A percentile compares a stretch with the other conserved stretches of the same genome.
These are phyloP conservation scores for Thelonectria discophora DNA, from an alignment of 2,329 filamentous ascomycete genomes.

Conservation along the genomic window DNA sequence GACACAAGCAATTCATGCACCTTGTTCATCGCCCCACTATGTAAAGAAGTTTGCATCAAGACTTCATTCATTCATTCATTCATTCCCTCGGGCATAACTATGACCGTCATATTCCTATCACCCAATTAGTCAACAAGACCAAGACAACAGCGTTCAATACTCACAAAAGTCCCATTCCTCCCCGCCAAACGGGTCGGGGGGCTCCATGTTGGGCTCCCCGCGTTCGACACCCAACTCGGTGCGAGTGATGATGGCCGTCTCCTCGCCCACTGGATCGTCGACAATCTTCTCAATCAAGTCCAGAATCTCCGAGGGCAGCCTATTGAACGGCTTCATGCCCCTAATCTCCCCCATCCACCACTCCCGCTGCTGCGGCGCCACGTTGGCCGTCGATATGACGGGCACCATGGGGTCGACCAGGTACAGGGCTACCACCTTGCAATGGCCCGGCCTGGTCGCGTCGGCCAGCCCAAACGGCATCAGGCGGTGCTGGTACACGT, in stretches of 20 bases:
- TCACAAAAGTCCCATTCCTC: no score
- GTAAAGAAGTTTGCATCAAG: no score
- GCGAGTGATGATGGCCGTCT: conserved; percentile 33
- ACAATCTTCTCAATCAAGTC: conserved; percentile 31
- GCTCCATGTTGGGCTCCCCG: background rate
- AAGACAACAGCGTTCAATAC: no score
- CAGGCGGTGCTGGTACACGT: conserved; percentile 61
- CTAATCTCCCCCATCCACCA: conserved; percentile 46
- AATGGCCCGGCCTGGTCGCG: conserved; percentile 60
- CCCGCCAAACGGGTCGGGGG: no score
- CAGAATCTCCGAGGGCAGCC: conserved; percentile 33
- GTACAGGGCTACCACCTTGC: conserved; percentile 68
- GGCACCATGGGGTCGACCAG: conserved; percentile 65
- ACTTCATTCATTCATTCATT: no score
- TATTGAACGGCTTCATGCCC: background rate
- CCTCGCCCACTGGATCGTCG: conserved; percentile 30
- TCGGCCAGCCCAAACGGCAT: conserved; percentile 62
- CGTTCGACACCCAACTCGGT: background rate
- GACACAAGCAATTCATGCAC: no score
- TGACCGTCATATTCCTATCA: no score
- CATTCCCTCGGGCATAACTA: no score
- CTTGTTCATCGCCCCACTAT: no score
- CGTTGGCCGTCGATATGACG: conserved; percentile 53
- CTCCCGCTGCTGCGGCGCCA: conserved; percentile 53
- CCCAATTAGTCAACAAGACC: no score